Conservation (phyloP, 495 filamentous ascomycete species). For the Aspergillus ellipticus region DNA sequence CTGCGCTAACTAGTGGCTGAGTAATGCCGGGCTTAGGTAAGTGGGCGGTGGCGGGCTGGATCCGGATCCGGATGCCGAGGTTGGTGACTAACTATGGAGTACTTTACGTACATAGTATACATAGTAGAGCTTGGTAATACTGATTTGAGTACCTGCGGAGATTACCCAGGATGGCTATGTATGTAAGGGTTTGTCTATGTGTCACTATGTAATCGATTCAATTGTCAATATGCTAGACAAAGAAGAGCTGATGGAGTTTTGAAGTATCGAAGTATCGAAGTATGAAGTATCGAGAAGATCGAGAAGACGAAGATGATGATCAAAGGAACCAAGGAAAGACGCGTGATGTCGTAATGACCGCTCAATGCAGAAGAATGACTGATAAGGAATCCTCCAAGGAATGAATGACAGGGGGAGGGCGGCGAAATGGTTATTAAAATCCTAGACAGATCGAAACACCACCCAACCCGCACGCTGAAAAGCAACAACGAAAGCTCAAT, state of each 20-base stretch:
- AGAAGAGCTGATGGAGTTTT: background rate
- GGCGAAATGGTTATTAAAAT: slow-evolving; percentile 28
- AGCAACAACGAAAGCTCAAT: slow-evolving; percentile 17
- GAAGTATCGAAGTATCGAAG: background rate
- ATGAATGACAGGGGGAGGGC: background rate
- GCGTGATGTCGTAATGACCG: slow-evolving; percentile 6
- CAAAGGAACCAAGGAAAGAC: background rate
- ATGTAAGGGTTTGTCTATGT: background rate
- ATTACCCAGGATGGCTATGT: background rate
- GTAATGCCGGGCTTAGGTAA: too few species aligned
- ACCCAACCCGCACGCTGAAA: slow-evolving; percentile 30
- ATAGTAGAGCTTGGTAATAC: too few species aligned
- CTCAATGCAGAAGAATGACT: slow-evolving; percentile 2
- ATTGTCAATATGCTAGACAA: background rate
- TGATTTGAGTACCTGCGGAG: too few species aligned
- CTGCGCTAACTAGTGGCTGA: too few species aligned
- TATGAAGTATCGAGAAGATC: too few species aligned
- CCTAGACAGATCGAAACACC: slow-evolving; percentile 26
- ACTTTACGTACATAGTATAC: too few species aligned
- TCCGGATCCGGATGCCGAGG: too few species aligned
- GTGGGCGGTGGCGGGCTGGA: too few species aligned
- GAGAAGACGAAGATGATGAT: background rate
- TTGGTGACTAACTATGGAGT: too few species aligned
- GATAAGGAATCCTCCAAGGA: background rate
- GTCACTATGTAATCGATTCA: background rate